phyloP scores from a whole-genome alignment of 108 stramenopile genomes.

The Cyclotella atomus region DNA sequence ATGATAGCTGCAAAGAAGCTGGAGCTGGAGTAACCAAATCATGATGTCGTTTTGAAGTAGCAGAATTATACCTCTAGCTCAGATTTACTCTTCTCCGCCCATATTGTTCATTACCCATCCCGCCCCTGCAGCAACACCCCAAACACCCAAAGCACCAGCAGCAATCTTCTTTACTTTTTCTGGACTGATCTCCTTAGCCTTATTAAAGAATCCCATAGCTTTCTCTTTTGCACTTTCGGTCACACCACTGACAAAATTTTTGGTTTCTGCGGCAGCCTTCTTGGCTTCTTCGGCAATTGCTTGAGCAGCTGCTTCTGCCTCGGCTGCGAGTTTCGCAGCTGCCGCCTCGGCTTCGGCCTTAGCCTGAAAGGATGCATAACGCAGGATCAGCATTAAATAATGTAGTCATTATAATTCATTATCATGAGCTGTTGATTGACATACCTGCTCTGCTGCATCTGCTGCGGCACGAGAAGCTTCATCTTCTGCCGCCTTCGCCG shows the following conservation, averaged over 20 bases:
- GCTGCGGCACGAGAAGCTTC: conserved; percentile 7
- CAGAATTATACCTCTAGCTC: neutral
- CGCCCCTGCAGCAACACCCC: conserved; percentile 62
- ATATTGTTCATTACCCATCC: conserved; percentile 58
- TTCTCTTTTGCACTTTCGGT: conserved; percentile 32
- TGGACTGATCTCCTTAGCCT: conserved; percentile 45
- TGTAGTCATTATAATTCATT: too few species aligned
- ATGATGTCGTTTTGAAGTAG: neutral
- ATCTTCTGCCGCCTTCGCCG: neutral
- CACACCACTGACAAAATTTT: conserved; percentile 16
- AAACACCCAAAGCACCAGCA: conserved; percentile 56
- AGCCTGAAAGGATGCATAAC: too few species aligned
- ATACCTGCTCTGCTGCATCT: too few species aligned
- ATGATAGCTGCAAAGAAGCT: too few species aligned
- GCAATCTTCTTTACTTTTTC: conserved; percentile 61
- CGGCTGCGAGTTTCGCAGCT: conserved; percentile 4
- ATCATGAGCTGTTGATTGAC: too few species aligned
- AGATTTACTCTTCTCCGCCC: conserved; percentile 17
- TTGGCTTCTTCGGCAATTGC: conserved; percentile 16
- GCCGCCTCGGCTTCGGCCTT: conserved; percentile 3
- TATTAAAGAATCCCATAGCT: conserved; percentile 32
- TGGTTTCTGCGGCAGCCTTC: neutral
- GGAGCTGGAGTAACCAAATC: neutral
- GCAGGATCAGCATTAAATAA: too few species aligned
- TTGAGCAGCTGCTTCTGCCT: conserved; percentile 19